Base-by-base conservation (phyloP, 371 early-diverging fungal species). In the Apophysomyces sp. region DNA sequence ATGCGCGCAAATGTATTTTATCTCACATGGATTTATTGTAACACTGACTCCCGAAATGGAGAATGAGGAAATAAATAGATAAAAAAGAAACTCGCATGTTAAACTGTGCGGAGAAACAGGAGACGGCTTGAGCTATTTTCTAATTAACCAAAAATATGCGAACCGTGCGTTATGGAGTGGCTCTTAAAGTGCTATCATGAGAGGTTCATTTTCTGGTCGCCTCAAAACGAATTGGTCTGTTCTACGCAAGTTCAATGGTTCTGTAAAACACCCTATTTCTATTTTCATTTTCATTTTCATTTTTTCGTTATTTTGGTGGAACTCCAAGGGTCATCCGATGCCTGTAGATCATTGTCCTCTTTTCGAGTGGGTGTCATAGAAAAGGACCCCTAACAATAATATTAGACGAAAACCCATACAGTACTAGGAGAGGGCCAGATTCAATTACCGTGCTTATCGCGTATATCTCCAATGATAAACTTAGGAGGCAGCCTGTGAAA, bases 41-140 rank as follows among this genome's bases (percentile, higher is more conserved):
- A 21, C 49, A 44, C 49, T 44, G 49, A 21, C 49, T 44, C 49
- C 49, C 49, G 49, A 44, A 18, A 44, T 44, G 49, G 49, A 44
- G 49, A 44, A 34, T 8, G 34, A 34, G 34, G 34, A 2, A 2
- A 34, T 11, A 34, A 32, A 34, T n/a, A n/a, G n/a, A n/a, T n/a
- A 44, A 44, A 44, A 44, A 21, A 4, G 18, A 44, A 8, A 3
- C 21, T 44, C n/a, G 18, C 49, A 44, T 44, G 49, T 21, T 24
- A 16, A 21, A 7, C 18, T 7, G 18, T 44, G 49, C 49, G 49
- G 49, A 44, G 49, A 44, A 44, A 21, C 3, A 44, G 24, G 49
- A 18, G 11, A 3, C 6, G 18, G 16, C 16, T n/a, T n/a, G n/a
- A n/a, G n/a, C n/a, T n/a, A 11, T 21, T 5, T 44, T 44, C 21